phyloP scores from a whole-genome alignment of 306 rosid genomes.

The Pterocarpus santalinus region DNA sequence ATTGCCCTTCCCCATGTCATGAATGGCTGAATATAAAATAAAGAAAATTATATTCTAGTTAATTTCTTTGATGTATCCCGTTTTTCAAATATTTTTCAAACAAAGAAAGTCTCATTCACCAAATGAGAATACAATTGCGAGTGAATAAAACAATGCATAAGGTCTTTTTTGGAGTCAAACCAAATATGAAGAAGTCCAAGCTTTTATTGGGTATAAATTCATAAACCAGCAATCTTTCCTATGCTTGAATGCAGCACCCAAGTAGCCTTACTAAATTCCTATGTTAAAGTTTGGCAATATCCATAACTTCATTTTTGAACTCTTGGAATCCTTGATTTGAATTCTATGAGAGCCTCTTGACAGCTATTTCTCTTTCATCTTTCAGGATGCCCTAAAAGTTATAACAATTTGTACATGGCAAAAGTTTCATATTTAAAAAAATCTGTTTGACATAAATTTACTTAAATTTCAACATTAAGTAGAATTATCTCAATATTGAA shows the following conservation, averaged over 20 bases:
- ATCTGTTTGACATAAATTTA: too few species aligned
- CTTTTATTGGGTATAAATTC: too few species aligned
- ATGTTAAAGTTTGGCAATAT: too few species aligned
- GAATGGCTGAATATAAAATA: not conserved
- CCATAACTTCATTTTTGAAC: constrained; percentile 41
- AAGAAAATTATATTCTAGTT: constrained; percentile 5
- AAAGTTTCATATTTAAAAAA: too few species aligned
- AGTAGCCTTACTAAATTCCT: too few species aligned
- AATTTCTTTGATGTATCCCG: not conserved
- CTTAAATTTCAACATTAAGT: too few species aligned
- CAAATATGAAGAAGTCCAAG: too few species aligned
- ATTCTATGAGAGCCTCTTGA: constrained; percentile 59
- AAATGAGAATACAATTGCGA: not conserved
- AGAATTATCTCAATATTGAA: too few species aligned
- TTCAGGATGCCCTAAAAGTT: constrained; percentile 51
- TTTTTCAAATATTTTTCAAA: not conserved
- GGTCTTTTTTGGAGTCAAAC: too few species aligned
- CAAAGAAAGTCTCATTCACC: not conserved
- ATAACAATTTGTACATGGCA: too few species aligned
- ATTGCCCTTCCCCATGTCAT: constrained; percentile 1
- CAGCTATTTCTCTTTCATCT: constrained; percentile 63
- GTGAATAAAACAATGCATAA: not conserved
- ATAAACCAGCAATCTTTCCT: too few species aligned
- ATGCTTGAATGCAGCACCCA: too few species aligned
- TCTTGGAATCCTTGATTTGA: constrained; percentile 60